phyloP scores from a whole-genome alignment of 441 rosid genomes.

The Populus trichocarpa region DNA sequence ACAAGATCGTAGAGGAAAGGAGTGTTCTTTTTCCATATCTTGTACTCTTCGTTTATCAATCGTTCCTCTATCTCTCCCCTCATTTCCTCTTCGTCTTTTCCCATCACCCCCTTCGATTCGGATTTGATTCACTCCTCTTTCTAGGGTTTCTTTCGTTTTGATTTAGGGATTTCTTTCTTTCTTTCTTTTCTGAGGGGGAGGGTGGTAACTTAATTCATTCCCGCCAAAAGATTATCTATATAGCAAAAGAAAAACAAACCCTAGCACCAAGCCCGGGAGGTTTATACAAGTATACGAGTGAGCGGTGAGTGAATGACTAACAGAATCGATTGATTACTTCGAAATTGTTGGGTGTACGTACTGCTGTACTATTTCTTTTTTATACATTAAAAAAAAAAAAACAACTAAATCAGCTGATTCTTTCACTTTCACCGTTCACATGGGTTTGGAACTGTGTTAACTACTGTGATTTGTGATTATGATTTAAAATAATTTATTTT shows the following conservation, averaged over 20 bases:
- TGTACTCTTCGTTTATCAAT: slow-evolving; percentile 89
- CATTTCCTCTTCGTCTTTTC: slow-evolving; percentile 92
- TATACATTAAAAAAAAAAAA: too few relatives aligned
- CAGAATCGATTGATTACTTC: too few relatives aligned
- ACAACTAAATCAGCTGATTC: too few relatives aligned
- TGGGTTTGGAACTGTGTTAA: too few relatives aligned
- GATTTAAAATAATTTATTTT: too few relatives aligned
- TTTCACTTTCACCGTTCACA: too few relatives aligned
- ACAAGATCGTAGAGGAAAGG: slow-evolving; percentile 93
- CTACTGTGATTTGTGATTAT: too few relatives aligned
- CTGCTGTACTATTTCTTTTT: too few relatives aligned
- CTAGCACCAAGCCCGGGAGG: neutral
- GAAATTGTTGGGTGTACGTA: too few relatives aligned
- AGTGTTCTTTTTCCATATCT: slow-evolving; percentile 98
- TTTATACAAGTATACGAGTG: too few relatives aligned
- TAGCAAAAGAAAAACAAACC: neutral
- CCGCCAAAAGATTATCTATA: slow-evolving; percentile 16
- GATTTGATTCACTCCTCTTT: neutral
- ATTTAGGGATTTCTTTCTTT: neutral
- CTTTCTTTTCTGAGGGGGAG: neutral
- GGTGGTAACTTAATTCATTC: slow-evolving; percentile 3
- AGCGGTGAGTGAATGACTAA: neutral
- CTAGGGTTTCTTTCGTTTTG: slow-evolving; percentile 2
- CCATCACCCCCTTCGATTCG: slow-evolving; percentile 39
- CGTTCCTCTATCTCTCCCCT: slow-evolving; percentile 86